Evolutionary conservation across 306 rosid genomes (phyloP), one percentile per base, ranked within the genome.

Genomic region (Phaseolus lunatus): DNA sequence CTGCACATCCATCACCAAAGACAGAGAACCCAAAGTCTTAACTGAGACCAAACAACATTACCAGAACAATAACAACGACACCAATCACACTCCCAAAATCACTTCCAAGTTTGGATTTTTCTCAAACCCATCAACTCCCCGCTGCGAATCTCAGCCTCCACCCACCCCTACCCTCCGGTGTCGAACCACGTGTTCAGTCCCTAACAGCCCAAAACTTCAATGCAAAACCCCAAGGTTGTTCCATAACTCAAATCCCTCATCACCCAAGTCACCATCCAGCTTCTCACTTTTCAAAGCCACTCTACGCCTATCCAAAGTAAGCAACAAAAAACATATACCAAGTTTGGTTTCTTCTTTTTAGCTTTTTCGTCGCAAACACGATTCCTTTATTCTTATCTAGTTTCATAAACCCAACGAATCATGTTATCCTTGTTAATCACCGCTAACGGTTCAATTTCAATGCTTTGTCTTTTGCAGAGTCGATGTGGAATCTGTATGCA

Each of bases 401-500:
- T 53, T 53, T 53, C 27, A 4, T 53, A 19, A 19, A 53, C 27
- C 59, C 13, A 53, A 3, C 5, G 3, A 53, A 20, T 3, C 48
- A 3, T 11, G 45, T 43, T 43, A 43, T 43, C 15, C 48, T 43
- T 11, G 1, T 26, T 6, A 15, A 59, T 14, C 15, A 2, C 5
- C 29, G 1, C n/a, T 10, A 12, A 66, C 5, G 33, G 48, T 41
- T 20, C 33, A 39, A 45, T 61, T 56, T 23, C 1, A 23, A 20
- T 53, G 52, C 1, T 65, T 2, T 9, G 1, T 15, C 18, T 2
- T 76, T 58, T 70, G 82, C 93, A 96, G 99, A 92, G 78, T 87
- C 85, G 96, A 76, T 96, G 99, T 70, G 98, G 98, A 85, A 88
- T 91, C 77, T 96, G 99, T 82, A 74, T 83, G 66, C 94, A 87